Percentiles rank a stretch among this genome's conserved stretches.
Evolutionary conservation across 73 alveolate genomes (phyloP).

Genomic region (Blepharisma japonicum): DNA sequence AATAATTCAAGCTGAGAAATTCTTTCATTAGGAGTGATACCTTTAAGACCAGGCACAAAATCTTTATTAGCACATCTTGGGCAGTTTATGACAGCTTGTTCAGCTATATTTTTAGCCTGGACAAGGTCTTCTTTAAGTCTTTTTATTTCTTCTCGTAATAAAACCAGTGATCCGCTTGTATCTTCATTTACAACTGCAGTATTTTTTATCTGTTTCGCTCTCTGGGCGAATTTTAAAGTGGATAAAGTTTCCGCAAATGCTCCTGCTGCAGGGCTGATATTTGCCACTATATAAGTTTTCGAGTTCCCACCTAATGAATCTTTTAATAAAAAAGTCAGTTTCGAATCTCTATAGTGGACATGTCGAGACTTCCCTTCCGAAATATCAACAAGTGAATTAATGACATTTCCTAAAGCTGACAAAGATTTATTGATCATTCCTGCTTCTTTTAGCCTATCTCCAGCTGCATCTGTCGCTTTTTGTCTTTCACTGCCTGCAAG

Average conservation of each 20-base stretch:
- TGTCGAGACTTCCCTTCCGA: conserved; percentile 50
- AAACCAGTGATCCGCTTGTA: conserved; percentile 44
- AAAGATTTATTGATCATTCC: conserved; percentile 70
- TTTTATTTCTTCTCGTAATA: conserved; percentile 58
- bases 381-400: conserved; percentile 64
- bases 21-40: no score
- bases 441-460: conserved; percentile 90
- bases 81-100: conserved; percentile 2
- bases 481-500: conserved; percentile 88
- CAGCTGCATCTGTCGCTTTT: conserved; percentile 70
- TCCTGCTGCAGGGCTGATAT: conserved; percentile 55
- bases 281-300: conserved; percentile 68
- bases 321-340: conserved; percentile 64
- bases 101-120: conserved; percentile 19
- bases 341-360: conserved; percentile 73
- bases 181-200: conserved; percentile 69
- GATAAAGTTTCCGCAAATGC: conserved; percentile 66
- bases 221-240: conserved; percentile 71
- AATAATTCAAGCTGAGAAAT: no score
- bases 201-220: conserved; percentile 71
- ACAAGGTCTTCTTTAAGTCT: conserved; percentile 55
- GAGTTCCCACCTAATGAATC: conserved; percentile 82
- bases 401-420: conserved; percentile 55
- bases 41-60: no score
- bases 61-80: background rate